Evolutionary conservation across 2,329 filamentous ascomycete species (phyloP).

Genomic region (Colletotrichum sp.): DNA sequence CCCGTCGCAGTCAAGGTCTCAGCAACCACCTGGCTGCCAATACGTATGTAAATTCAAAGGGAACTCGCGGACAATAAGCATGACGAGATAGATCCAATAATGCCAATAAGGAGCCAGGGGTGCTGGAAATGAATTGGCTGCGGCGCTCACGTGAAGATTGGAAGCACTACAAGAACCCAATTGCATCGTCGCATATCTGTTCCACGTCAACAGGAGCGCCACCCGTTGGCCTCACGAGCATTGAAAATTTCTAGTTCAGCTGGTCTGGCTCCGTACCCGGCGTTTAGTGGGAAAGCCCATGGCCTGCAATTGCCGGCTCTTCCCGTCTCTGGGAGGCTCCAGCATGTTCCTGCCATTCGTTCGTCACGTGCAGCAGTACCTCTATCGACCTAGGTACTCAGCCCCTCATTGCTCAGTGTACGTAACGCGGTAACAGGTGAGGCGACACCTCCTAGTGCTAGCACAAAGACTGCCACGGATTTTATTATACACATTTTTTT

Average conservation of each 20-base stretch:
- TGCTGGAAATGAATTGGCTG: background rate
- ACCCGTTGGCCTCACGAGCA: background rate
- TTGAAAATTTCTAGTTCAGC: background rate
- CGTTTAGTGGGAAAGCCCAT: background rate
- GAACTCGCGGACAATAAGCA: background rate
- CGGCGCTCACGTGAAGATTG: background rate
- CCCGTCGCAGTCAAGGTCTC: background rate
- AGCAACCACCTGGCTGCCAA: background rate
- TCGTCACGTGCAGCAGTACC: background rate
- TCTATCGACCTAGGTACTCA: background rate
- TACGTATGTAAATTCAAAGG: background rate
- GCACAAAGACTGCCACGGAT: background rate
- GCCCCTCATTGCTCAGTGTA: background rate
- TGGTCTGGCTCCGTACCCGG: conserved; percentile 1
- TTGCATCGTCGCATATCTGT: background rate
- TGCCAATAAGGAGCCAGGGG: background rate
- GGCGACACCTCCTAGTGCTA: background rate
- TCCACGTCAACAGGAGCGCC: background rate
- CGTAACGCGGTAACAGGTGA: too few species aligned
- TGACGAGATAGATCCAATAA: background rate
- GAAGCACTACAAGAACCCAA: background rate
- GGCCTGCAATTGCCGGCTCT: background rate
- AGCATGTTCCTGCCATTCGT: background rate
- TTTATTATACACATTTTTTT: background rate
- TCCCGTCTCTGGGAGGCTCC: background rate